phyloP scores from a whole-genome alignment of 31 red algal genomes.

The Asparagopsis taxiformis region DNA sequence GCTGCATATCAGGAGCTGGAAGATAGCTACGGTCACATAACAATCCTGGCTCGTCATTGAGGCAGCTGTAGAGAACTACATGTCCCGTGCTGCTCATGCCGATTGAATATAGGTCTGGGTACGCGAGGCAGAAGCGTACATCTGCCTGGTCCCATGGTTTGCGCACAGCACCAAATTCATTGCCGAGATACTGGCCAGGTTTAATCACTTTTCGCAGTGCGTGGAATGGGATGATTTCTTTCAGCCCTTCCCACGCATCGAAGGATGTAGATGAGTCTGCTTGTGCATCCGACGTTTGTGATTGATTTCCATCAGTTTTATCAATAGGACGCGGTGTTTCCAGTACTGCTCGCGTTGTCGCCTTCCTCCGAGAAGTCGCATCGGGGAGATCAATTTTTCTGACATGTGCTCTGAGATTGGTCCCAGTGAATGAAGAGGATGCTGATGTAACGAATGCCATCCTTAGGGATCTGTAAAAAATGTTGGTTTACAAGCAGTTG shows the following conservation, averaged over 20 bases:
- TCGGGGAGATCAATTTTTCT: background rate
- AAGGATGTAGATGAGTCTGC: background rate
- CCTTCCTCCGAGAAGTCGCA: background rate
- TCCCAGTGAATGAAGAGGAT: background rate
- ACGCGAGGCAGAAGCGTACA: slow-evolving; percentile 69
- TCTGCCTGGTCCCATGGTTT: slow-evolving; percentile 48
- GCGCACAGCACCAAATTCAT: slow-evolving; percentile 62
- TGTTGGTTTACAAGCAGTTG: no score
- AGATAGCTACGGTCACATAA: slow-evolving; percentile 74
- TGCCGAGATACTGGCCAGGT: slow-evolving; percentile 77
- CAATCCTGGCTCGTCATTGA: slow-evolving; percentile 71
- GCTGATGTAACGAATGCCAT: background rate
- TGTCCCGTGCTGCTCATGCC: slow-evolving; percentile 83
- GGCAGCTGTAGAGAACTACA: slow-evolving; percentile 66
- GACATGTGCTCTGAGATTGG: background rate
- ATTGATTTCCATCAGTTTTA: background rate
- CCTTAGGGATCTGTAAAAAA: no score
- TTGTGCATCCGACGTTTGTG: background rate
- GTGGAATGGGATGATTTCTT: slow-evolving; percentile 46
- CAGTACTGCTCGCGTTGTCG: background rate
- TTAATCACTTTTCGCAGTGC: slow-evolving; percentile 62
- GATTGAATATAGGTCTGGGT: slow-evolving; percentile 81
- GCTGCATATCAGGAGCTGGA: slow-evolving; percentile 56
- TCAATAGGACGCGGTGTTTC: background rate
- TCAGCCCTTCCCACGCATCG: slow-evolving; percentile 42